Conservation (phyloP, 2,329 filamentous ascomycete species). For the Camillea tinctor region DNA sequence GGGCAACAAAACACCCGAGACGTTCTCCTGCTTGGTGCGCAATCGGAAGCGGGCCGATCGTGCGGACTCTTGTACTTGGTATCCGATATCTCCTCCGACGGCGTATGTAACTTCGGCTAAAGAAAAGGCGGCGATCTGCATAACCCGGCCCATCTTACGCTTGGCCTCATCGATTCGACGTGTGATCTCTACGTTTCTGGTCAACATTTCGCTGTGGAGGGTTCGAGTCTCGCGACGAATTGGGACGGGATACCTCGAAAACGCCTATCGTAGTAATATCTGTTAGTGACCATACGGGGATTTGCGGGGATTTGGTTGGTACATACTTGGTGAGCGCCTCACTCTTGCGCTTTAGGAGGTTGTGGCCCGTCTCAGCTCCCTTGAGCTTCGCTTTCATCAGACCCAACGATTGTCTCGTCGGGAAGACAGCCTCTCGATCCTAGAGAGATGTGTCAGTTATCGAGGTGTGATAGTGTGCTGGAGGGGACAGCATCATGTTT, state of each 20-base stretch:
- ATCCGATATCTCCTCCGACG: conserved; percentile 91
- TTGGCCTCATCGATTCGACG: conserved; percentile 97
- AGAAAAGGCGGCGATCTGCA: conserved; percentile 98
- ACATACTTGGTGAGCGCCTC: conserved; percentile 93
- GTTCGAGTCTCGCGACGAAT: not conserved
- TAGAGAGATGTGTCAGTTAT: conserved; percentile 36
- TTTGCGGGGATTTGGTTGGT: not conserved
- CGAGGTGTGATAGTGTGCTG: conserved; percentile 12
- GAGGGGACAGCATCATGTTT: not conserved
- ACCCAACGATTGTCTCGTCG: conserved; percentile 93
- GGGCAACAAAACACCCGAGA: conserved; percentile 91
- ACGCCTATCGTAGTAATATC: conserved; percentile 53
- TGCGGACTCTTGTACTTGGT: conserved; percentile 95
- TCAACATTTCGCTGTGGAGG: conserved; percentile 4
- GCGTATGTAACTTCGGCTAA: conserved; percentile 97
- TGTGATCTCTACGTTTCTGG: conserved; percentile 71
- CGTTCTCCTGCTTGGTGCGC: conserved; percentile 95
- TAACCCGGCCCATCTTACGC: conserved; percentile 97
- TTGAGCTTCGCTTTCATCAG: conserved; percentile 99
- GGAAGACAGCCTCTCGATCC: conserved; percentile 96
- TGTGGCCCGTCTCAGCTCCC: conserved; percentile 87
- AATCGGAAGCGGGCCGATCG: conserved; percentile 91
- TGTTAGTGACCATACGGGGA: conserved; percentile 10
- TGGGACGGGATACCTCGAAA: conserved; percentile 71
- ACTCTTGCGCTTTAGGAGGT: conserved; percentile 93